Base-by-base conservation (phyloP, 179 eudicot genomes). In the Pouteria campechiana region DNA sequence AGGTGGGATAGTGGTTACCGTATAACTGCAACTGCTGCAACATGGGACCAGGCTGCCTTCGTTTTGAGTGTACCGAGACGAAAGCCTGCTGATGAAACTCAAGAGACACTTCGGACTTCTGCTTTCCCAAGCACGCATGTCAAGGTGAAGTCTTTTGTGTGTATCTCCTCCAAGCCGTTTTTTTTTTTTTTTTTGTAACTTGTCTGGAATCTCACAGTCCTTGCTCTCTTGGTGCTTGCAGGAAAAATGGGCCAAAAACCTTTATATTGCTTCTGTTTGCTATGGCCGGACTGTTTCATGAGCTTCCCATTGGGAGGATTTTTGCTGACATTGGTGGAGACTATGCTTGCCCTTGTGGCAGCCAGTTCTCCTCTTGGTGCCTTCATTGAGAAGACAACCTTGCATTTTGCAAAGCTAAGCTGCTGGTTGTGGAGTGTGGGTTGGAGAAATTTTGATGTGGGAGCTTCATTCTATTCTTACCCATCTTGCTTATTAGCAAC, bases 201-300 rank as follows among this genome's bases (percentile, higher is more conserved):
- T 25, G 4, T 21, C 32, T 15, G 6, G 18, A 25, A 22, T 2
- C 27, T 30, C 17, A 0, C 41, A 39, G 25, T 38, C 18, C 43
- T 16, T 48, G 19, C 3, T 20, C 50, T 41, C 7, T 46, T 18
- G 24, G 33, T 38, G 16, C 31, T 39, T 63, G 74, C 79, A 87
- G 96, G 96, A 87, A 57, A 87, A 87, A 61, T 87, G 96, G 96
- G 81, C 69, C 6, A 87, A 79, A 60, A 79, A 79, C 56, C 73
- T 87, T 30, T 87, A 87, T 36, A 68, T 87, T 63, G 81, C 96
- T 7, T 83, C 90, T 18, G 59, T 87, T 24, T 79, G 90, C 45
- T 84, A 78, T 63, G 95, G 97, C 44, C 78, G 89, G 53, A 89
- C 95, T 11, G 93, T 81, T 35, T 78, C 93, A 5, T 85, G 72